A percentile compares a stretch with the other conserved stretches of the same genome.
Evolutionary conservation across 1,284 basidiomycete species (phyloP).

Genomic region (Marasmius fiardii): DNA sequence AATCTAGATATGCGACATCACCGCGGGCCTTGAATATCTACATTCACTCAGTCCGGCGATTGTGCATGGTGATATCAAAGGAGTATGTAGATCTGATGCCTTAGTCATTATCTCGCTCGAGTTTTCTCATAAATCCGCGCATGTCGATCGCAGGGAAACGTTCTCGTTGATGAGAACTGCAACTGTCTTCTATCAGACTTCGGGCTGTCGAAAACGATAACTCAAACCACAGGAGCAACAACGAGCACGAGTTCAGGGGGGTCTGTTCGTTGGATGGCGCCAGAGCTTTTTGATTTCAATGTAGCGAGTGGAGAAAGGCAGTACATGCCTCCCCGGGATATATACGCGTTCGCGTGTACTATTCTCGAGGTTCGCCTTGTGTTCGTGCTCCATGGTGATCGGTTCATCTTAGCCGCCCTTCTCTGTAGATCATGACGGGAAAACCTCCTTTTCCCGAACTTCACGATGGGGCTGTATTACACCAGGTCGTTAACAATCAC

Average conservation of each 20-base stretch:
- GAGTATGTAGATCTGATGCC: neutral
- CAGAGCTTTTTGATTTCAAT: neutral
- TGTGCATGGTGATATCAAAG: conserved; percentile 2
- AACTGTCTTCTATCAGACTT: neutral
- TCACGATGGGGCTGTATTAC: neutral
- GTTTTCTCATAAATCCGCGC: neutral
- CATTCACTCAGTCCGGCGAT: neutral
- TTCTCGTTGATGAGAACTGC: neutral
- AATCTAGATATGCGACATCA: neutral
- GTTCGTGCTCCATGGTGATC: neutral
- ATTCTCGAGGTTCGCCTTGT: neutral
- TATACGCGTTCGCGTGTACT: neutral
- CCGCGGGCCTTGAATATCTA: neutral
- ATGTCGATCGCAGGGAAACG: neutral
- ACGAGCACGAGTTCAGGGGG: neutral
- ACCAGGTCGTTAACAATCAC: neutral
- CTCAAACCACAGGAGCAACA: neutral
- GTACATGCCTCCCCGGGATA: neutral
- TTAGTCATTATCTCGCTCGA: neutral
- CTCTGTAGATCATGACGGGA: neutral
- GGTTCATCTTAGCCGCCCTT: neutral
- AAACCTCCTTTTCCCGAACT: neutral
- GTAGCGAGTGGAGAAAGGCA: neutral
- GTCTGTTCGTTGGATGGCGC: neutral
- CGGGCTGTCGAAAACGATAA: neutral